Percentiles rank a stretch among this genome's conserved stretches.
These are phyloP conservation scores for Ephemerocybe angulata DNA, from an alignment of 768 basidiomycete species.

Conservation along the genomic window DNA sequence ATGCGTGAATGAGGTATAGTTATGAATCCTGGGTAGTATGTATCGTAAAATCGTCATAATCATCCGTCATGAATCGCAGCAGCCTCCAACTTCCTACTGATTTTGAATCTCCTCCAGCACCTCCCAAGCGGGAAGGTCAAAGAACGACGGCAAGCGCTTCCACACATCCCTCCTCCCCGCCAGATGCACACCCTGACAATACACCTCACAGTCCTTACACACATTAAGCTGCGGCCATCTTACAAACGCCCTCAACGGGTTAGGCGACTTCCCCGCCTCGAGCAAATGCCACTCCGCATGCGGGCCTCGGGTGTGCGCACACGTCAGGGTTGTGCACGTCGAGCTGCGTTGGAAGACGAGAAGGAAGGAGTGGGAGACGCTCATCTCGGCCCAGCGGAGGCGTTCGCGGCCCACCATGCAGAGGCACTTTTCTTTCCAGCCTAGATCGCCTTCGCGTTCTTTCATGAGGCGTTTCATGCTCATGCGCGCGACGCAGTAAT, in stretches of 20 bases:
- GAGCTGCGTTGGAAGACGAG: slow-evolving; percentile 35
- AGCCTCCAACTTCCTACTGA: no score
- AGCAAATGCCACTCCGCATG: slow-evolving; percentile 43
- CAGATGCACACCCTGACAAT: slow-evolving; percentile 29
- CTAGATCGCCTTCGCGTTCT: slow-evolving; percentile 31
- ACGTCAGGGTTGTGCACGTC: slow-evolving; percentile 27
- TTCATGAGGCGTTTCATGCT: slow-evolving; percentile 35
- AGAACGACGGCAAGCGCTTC: slow-evolving; percentile 36
- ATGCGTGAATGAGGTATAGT: no score
- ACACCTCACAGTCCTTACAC: slow-evolving; percentile 30
- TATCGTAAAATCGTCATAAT: not conserved
- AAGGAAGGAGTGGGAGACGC: slow-evolving; percentile 39
- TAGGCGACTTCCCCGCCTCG: slow-evolving; percentile 31
- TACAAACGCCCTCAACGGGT: slow-evolving; percentile 32
- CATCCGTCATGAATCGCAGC: not conserved
- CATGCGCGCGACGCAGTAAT: slow-evolving; percentile 46
- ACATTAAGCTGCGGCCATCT: slow-evolving; percentile 34
- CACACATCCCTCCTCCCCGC: slow-evolving; percentile 36
- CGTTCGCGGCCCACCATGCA: slow-evolving; percentile 40
- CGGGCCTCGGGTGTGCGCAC: slow-evolving; percentile 33
- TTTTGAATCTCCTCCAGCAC: slow-evolving; percentile 28
- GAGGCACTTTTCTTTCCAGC: slow-evolving; percentile 37
- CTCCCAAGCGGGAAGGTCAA: slow-evolving; percentile 37
- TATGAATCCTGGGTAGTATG: not conserved
- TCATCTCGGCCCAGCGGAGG: slow-evolving; percentile 38